phyloP scores from a whole-genome alignment of 164 flowering plant genomes.

The Macadamia integrifolia region DNA sequence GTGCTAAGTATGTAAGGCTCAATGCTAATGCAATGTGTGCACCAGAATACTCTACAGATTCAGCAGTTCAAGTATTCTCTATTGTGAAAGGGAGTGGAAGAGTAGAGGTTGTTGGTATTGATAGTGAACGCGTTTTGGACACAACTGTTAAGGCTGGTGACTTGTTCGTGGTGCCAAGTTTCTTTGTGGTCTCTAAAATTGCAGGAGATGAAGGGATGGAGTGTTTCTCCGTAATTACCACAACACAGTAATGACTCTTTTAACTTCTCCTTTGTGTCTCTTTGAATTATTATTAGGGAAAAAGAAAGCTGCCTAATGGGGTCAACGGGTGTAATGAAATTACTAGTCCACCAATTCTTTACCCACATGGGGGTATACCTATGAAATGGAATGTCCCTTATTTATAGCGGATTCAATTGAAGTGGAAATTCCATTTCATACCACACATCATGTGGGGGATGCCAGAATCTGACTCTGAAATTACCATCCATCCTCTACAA shows the following conservation, averaged over 20 bases:
- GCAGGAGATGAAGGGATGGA: conserved; percentile 46
- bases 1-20: conserved; percentile 56
- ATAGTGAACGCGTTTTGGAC: conserved; percentile 50
- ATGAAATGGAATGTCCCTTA: no score
- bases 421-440: no score
- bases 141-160: conserved; percentile 42
- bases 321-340: no score
- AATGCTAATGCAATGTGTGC: conserved; percentile 58
- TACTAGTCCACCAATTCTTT: no score
- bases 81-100: conserved; percentile 63
- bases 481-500: neutral
- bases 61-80: conserved; percentile 58
- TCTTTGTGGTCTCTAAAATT: conserved; percentile 50
- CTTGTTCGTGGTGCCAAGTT: conserved; percentile 56
- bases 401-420: no score
- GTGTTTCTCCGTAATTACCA: neutral
- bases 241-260: no score
- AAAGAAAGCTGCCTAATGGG: no score
- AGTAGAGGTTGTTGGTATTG: conserved; percentile 59
- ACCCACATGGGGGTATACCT: no score
- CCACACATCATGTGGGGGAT: no score
- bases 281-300: no score
- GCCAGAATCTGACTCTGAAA: no score
- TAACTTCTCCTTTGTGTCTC: no score
- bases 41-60: conserved; percentile 47